Evolutionary conservation across 139 green algal species (phyloP), one percentile per base, ranked within the genome.

Genomic region (Yamagishiella unicocca): DNA sequence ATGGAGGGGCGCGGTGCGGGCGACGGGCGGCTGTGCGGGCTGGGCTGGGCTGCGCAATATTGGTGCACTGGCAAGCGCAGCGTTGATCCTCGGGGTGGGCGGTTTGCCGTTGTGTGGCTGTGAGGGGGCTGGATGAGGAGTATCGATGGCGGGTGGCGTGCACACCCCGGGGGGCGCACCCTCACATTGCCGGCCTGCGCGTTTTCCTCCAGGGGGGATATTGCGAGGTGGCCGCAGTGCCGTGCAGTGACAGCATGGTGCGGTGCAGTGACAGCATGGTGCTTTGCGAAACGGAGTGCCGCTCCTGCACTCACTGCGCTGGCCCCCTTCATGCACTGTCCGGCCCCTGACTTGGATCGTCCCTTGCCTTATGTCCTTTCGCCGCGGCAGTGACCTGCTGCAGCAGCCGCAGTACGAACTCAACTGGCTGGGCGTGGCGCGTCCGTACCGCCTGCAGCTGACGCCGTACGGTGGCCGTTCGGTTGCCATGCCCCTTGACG

Each of bases 401-500:
- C n/a, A 72, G 55, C 22, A 46, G 8, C 46, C 31, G 45, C 24
- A 37, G 9, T 53, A 10, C 17, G 75, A n/a, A 2, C 24, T 67
- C 19, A 33, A 84, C 33, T 84, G 77, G 77, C 8, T 53, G 25
- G 35, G 29, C 21, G 40, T 84, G 12, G 61, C n/a, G 0, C 77
- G 55, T 38, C 2, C 38, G 22, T 84, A 58, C 58, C 77, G 55
- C n/a, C 77, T 84, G 55, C 54, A 84, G 37, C 54, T 84, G 33
- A 24, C 55, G 29, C 31, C 33, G 14, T 68, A 83, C 75, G n/a
- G 5, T 7, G 75, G 46, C 35, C 31, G 53, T n/a, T 71, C 75
- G 24, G 77, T 84, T 4, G 37, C 37, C 4, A 29, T 84, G 35
- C 77, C 77, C 37, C 58, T 84, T 54, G 77, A 84, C 55, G 77